phyloP scores from a whole-genome alignment of 1,284 basidiomycete species.

The Pholiota adiposa region DNA sequence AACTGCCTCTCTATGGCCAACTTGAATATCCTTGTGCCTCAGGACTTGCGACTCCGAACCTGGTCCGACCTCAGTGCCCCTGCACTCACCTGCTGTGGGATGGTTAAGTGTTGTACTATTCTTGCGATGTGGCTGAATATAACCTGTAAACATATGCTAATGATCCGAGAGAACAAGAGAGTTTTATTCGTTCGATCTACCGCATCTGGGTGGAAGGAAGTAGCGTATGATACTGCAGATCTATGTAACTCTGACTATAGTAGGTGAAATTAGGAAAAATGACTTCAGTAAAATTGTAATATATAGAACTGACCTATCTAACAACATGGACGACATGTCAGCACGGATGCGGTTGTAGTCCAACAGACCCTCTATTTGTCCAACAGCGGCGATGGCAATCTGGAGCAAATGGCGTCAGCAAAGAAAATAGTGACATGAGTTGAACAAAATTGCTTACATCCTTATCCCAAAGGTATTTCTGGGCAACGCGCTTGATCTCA shows the following conservation, averaged over 20 bases:
- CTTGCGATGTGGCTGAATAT: too few species aligned
- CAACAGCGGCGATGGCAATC: slow-evolving; percentile 84
- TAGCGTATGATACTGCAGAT: not conserved
- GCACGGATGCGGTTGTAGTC: slow-evolving; percentile 84
- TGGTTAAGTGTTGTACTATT: too few species aligned
- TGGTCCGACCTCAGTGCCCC: too few species aligned
- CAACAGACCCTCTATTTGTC: slow-evolving; percentile 86
- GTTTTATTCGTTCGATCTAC: slow-evolving; percentile 9
- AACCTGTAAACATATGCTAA: too few species aligned
- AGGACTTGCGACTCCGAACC: too few species aligned
- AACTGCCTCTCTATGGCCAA: too few species aligned
- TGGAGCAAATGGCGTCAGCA: slow-evolving; percentile 33
- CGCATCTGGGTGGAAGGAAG: not conserved
- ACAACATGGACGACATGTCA: slow-evolving; percentile 79
- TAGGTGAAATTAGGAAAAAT: not conserved
- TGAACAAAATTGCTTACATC: slow-evolving; percentile 68
- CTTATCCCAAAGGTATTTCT: slow-evolving; percentile 97
- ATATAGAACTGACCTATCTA: slow-evolving; percentile 41
- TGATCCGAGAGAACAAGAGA: not conserved
- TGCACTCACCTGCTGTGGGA: too few species aligned
- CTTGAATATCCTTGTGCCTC: too few species aligned
- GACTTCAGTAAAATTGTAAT: not conserved
- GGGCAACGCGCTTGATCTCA: slow-evolving; percentile 95
- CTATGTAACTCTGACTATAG: slow-evolving; percentile 4
- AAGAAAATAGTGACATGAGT: slow-evolving; percentile 3